These are phyloP conservation scores for Daldinia sp. DNA, from an alignment of 2,329 filamentous ascomycete genomes.

Conservation along the genomic window DNA sequence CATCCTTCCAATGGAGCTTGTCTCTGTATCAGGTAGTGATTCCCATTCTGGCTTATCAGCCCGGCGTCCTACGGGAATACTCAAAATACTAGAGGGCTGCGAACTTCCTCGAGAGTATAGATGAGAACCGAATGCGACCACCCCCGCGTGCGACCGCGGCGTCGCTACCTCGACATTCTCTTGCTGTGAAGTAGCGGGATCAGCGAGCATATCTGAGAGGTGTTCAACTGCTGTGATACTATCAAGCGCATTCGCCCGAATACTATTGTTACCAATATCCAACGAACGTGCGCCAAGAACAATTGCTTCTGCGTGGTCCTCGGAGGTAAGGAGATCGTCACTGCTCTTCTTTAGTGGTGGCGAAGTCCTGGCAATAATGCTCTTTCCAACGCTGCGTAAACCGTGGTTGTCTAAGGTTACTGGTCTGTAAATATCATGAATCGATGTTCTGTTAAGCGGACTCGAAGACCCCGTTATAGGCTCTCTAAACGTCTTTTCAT, in stretches of 20 bases:
- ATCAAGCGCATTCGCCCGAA: background rate
- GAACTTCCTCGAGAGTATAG: background rate
- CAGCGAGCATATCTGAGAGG: background rate
- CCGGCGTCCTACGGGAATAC: background rate
- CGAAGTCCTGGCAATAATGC: constrained; percentile 23
- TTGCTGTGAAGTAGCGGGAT: background rate
- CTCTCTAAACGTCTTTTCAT: constrained; percentile 30
- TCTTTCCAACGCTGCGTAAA: constrained; percentile 39
- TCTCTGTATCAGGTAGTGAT: constrained; percentile 17
- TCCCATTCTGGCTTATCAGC: constrained; percentile 44
- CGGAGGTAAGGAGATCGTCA: constrained; percentile 13
- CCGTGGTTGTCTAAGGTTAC: constrained; percentile 43
- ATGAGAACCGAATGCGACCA: background rate
- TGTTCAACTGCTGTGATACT: background rate
- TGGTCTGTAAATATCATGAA: constrained; percentile 44
- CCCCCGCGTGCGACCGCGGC: background rate
- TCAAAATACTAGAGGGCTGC: background rate
- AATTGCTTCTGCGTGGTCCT: constrained; percentile 8
- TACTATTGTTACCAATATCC: background rate
- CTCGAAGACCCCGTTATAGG: background rate
- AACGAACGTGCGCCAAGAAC: background rate
- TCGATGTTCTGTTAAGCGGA: background rate
- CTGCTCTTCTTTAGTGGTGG: constrained; percentile 33
- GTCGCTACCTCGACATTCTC: background rate
- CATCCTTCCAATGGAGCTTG: background rate